Conservation (phyloP, 148 eudicot species). For the Persicaria tinctoria region DNA sequence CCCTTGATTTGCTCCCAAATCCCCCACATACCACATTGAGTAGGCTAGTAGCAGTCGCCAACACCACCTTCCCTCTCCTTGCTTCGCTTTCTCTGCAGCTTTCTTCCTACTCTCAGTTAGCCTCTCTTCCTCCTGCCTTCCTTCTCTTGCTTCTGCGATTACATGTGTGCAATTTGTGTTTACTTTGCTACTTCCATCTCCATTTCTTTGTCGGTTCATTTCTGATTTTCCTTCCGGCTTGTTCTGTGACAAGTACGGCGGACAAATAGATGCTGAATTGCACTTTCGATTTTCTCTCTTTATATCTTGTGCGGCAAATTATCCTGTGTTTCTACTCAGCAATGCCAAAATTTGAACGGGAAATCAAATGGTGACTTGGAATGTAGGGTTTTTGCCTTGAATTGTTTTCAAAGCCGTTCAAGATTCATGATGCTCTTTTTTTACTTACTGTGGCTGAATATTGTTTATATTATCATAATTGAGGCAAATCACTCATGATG, state of each 20-base stretch:
- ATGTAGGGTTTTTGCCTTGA: conserved; percentile 2
- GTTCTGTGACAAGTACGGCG: neutral
- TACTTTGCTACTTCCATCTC: neutral
- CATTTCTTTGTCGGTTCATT: neutral
- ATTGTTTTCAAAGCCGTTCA: neutral
- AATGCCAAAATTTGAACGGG: neutral
- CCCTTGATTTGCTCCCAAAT: conserved; percentile 2
- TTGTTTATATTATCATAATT: neutral
- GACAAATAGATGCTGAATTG: no score
- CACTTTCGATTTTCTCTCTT: neutral
- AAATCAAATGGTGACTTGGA: neutral
- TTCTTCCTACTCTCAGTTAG: neutral
- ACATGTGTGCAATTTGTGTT: neutral
- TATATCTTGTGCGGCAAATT: neutral
- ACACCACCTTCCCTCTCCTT: neutral
- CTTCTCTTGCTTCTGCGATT: neutral
- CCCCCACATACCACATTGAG: neutral
- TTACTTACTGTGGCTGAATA: neutral
- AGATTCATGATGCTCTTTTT: neutral
- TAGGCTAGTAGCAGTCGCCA: neutral
- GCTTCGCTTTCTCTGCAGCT: neutral
- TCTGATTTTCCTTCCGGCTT: neutral
- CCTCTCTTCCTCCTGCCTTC: neutral
- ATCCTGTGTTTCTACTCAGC: neutral
- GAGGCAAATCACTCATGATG: neutral